Evolutionary conservation across 169 alveolate species (phyloP).

Genomic region (Toxoplasma gondii): DNA sequence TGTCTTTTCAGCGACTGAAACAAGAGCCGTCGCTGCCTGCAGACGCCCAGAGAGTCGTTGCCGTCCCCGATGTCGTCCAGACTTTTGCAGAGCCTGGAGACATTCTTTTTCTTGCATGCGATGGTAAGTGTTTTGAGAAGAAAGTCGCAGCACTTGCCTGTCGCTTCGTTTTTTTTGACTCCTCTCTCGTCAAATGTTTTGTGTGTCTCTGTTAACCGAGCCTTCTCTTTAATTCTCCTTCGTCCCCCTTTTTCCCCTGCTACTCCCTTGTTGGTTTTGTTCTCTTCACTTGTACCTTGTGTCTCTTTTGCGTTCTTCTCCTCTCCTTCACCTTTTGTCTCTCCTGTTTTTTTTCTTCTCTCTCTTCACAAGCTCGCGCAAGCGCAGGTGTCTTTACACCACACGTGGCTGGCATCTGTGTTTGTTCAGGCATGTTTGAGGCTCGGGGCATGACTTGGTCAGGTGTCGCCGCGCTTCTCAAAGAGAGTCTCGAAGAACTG

Average conservation of each 20-base stretch:
- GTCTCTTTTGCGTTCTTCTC: too few relatives aligned
- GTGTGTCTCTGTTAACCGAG: too few relatives aligned
- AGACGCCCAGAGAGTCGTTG: conserved; percentile 41
- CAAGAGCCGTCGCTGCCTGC: conserved; percentile 17
- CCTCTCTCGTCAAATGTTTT: too few relatives aligned
- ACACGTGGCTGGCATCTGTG: too few relatives aligned
- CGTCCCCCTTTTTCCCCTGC: too few relatives aligned
- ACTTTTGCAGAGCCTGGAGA: conserved; percentile 34
- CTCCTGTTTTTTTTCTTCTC: too few relatives aligned
- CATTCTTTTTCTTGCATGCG: conserved; percentile 43
- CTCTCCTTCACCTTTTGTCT: too few relatives aligned
- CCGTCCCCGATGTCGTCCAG: conserved; percentile 34
- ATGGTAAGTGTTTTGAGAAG: background rate
- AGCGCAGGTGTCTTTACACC: too few relatives aligned
- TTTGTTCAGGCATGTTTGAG: conserved; percentile 53
- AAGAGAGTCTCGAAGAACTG: background rate
- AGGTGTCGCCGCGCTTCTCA: conserved; percentile 35
- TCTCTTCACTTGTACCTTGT: too few relatives aligned
- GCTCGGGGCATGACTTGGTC: conserved; percentile 58
- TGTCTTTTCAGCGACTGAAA: background rate
- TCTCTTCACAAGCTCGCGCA: too few relatives aligned
- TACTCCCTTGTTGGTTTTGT: too few relatives aligned
- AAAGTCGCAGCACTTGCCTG: background rate
- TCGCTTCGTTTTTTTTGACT: background rate
- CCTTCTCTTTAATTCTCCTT: too few relatives aligned